Evolutionary conservation across 345 rosid genomes (phyloP).

Genomic region (Syzygium aqueum): DNA sequence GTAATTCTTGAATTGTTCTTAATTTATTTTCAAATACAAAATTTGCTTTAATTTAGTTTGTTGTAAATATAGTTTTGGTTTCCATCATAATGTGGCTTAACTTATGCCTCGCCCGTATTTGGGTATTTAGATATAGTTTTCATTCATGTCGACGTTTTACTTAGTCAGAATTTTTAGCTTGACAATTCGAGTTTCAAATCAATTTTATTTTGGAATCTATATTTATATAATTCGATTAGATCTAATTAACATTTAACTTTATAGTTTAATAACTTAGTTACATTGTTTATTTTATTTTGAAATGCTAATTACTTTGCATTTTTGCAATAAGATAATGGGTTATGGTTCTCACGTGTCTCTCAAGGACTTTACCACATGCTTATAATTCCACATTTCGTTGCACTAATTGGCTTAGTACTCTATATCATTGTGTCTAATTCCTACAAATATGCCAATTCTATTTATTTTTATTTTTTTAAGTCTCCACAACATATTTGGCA

Average conservation of each 20-base stretch:
- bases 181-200: neutral
- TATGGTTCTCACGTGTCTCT: neutral
- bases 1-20: neutral
- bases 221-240: neutral
- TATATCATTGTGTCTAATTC: neutral
- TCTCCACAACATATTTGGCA: neutral
- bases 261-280: neutral
- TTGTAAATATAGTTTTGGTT: neutral
- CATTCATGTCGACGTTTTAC: neutral
- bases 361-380: neutral
- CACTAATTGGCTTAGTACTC: neutral
- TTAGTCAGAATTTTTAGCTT: neutral
- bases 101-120: too few species aligned
- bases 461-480: neutral
- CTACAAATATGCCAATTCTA: neutral
- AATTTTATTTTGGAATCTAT: neutral
- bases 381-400: neutral
- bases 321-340: neutral
- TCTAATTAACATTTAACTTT: neutral
- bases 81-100: too few species aligned
- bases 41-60: neutral
- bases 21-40: neutral
- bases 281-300: neutral
- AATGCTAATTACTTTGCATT: neutral
- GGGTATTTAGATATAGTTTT: neutral